These are phyloP conservation scores for Rhodofomes roseus DNA, from an alignment of 1,284 basidiomycete genomes.

Conservation along the genomic window DNA sequence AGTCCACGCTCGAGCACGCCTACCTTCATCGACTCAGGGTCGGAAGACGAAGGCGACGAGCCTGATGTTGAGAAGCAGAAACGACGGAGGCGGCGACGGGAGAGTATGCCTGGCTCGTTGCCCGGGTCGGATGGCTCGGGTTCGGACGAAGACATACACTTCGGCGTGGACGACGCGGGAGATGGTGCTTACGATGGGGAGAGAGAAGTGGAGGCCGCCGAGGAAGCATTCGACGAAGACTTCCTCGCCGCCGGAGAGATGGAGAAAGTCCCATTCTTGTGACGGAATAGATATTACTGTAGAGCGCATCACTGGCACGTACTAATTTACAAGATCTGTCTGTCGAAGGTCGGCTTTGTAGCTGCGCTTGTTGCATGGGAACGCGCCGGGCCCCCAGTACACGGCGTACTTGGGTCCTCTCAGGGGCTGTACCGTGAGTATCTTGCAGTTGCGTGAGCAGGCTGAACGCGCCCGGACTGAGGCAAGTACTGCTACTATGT, in stretches of 20 bases:
- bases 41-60: slow-evolving; percentile 51
- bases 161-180: slow-evolving; percentile 46
- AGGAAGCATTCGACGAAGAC: slow-evolving; percentile 77
- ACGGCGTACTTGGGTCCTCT: too few species aligned
- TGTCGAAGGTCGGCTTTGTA: too few species aligned
- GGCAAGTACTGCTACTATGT: too few species aligned
- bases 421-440: too few species aligned
- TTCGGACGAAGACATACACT: slow-evolving; percentile 44
- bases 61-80: slow-evolving; percentile 34
- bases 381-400: too few species aligned
- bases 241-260: slow-evolving; percentile 80
- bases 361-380: too few species aligned
- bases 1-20: slow-evolving; percentile 53
- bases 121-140: slow-evolving; percentile 31
- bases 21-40: slow-evolving; percentile 47
- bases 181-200: slow-evolving; percentile 37
- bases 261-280: slow-evolving; percentile 79
- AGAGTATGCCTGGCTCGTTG: slow-evolving; percentile 82
- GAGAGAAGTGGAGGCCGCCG: slow-evolving; percentile 46
- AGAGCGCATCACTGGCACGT: too few species aligned
- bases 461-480: too few species aligned
- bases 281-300: background rate
- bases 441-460: too few species aligned
- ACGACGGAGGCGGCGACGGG: slow-evolving; percentile 52
- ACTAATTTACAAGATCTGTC: too few species aligned